A percentile compares a stretch with the other conserved stretches of the same genome.
Evolutionary conservation across 768 basidiomycete species (phyloP).

Genomic region (Boletus tomentosulus): DNA sequence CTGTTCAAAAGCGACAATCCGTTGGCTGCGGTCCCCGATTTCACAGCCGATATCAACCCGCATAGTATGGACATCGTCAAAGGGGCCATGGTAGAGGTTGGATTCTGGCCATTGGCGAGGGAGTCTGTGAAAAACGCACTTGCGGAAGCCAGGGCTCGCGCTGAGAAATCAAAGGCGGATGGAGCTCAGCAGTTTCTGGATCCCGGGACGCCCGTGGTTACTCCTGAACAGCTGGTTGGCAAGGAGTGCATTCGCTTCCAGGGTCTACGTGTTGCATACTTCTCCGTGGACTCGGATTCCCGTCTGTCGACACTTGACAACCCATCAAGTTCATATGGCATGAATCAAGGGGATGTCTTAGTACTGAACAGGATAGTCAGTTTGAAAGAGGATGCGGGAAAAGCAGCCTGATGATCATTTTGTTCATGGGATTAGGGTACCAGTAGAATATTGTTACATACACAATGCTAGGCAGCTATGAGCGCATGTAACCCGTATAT

Average conservation of each 20-base stretch:
- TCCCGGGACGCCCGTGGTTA: slow-evolving; percentile 66
- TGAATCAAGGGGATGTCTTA: slow-evolving; percentile 69
- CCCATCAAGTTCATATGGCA: slow-evolving; percentile 36
- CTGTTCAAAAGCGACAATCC: slow-evolving; percentile 96
- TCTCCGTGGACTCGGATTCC: slow-evolving; percentile 87
- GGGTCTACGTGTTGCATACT: slow-evolving; percentile 92
- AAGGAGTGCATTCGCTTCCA: slow-evolving; percentile 96
- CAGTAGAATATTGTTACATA: slow-evolving; percentile 9
- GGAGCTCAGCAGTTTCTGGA: slow-evolving; percentile 31
- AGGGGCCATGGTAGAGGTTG: slow-evolving; percentile 82
- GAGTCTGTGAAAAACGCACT: slow-evolving; percentile 59
- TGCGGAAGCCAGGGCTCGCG: slow-evolving; percentile 58
- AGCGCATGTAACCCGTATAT: slow-evolving; percentile 90
- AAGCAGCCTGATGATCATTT: slow-evolving; percentile 33
- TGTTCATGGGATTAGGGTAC: background rate
- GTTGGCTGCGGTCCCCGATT: slow-evolving; percentile 61
- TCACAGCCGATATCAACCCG: slow-evolving; percentile 76
- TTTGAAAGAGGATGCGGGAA: slow-evolving; percentile 91
- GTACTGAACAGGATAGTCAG: slow-evolving; percentile 91
- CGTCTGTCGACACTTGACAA: slow-evolving; percentile 62
- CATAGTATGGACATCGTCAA: slow-evolving; percentile 76
- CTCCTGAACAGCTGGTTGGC: slow-evolving; percentile 72
- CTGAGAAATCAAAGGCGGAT: slow-evolving; percentile 53
- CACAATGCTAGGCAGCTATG: slow-evolving; percentile 54
- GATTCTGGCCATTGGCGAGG: slow-evolving; percentile 83